Evolutionary conservation across 306 rosid species (phyloP), one percentile per base, ranked within the genome.

Genomic region (Argentina anserina): DNA sequence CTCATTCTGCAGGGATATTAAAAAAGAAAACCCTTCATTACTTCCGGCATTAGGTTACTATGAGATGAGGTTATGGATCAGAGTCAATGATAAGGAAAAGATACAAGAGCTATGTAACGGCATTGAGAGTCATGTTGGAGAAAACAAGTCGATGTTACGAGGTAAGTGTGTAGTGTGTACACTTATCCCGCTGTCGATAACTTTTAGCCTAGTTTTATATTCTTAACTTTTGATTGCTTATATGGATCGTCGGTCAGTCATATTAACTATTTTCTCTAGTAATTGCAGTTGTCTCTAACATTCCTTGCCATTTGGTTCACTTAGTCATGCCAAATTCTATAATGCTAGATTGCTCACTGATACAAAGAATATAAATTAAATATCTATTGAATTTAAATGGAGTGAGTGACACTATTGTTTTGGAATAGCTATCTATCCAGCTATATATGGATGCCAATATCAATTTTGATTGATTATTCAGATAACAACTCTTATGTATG

Each of bases 11-110:
- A 82, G 72, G 59, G 70, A 80, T 74, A 78, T 94, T 67, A 78
- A 87, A 72, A 81, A 84, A 6, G 82, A 67, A 59, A 87, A 83
- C 83, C 91, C 92, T 39, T 60, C 74, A 63, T 81, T 84, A 20
- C 25, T 41, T 78, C 40, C 86, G 28, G 87, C 84, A 76, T 67
- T 94, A 70, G 92, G 96, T 53, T 91, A 91, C 86, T 91, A 91
- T 56, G 95, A 91, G 83, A 89, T 94, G 97, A 62, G 73, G 86
- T 42, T 91, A 41, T 91, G 90, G 89, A 63, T 89, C 76, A 86
- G 76, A 74, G 81, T 87, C 46, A 60, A 88, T 26, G 80, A 91
- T 20, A 88, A 74, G 76, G 86, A 89, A 81, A 94, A 84, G 82
- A 84, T 94, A 79, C 89, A 58, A 60, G 89, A 75, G 76, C 79